Percentiles rank a stretch among this genome's conserved stretches.
Conservation (phyloP, 768 basidiomycete genomes). For the Leccinum boreale region DNA sequence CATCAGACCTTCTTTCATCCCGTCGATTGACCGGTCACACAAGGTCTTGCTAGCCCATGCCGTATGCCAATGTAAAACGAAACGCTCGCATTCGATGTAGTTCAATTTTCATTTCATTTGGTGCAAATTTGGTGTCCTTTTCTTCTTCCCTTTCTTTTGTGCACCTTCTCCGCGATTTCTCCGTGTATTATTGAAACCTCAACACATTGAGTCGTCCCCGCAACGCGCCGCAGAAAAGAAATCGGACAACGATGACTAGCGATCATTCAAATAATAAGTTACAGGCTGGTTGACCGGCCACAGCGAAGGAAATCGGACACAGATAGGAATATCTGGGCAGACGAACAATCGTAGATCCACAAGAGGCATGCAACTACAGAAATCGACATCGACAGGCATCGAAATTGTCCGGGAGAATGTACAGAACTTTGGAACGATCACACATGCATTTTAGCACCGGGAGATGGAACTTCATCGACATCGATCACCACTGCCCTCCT, state of each 20-base stretch:
- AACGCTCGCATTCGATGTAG: constrained; percentile 3
- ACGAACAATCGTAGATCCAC: background rate
- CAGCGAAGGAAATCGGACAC: background rate
- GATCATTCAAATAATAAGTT: background rate
- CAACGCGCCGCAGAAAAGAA: background rate
- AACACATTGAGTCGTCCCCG: too few relatives aligned
- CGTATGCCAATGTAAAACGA: constrained; percentile 21
- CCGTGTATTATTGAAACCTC: constrained; percentile 13
- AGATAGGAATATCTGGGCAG: background rate
- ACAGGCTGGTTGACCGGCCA: background rate
- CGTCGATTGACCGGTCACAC: background rate
- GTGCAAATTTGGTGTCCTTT: background rate
- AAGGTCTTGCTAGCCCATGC: constrained; percentile 10
- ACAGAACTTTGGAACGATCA: constrained; percentile 5
- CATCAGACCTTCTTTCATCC: background rate
- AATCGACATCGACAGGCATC: constrained; percentile 6
- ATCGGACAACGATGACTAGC: background rate
- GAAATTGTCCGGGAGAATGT: background rate
- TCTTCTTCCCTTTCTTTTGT: background rate
- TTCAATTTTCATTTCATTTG: constrained; percentile 1
- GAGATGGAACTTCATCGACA: background rate
- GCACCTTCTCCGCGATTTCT: background rate
- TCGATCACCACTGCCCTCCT: constrained; percentile 8
- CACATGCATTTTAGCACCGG: constrained; percentile 11
- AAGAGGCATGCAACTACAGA: constrained; percentile 4